Evolutionary conservation across 2,329 filamentous ascomycete species (phyloP).

Genomic region (Xylariaceae sp.): DNA sequence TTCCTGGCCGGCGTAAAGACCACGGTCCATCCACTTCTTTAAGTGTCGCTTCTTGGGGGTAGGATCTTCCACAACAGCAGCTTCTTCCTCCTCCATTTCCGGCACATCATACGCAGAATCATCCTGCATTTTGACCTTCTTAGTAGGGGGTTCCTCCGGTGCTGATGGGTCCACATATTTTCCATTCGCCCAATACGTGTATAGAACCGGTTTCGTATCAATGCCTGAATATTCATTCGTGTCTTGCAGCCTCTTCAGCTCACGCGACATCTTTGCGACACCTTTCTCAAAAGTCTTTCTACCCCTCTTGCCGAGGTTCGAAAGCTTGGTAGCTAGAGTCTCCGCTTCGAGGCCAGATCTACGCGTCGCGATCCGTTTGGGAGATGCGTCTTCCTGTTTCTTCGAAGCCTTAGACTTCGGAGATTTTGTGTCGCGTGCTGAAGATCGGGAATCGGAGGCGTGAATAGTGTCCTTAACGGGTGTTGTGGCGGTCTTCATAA

Average conservation of each 20-base stretch:
- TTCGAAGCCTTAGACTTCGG: slow-evolving; percentile 45
- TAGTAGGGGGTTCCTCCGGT: slow-evolving; percentile 23
- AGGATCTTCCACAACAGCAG: slow-evolving; percentile 46
- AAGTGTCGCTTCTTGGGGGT: slow-evolving; percentile 53
- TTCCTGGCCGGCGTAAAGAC: slow-evolving; percentile 86
- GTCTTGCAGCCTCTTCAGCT: slow-evolving; percentile 65
- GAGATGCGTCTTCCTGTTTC: slow-evolving; percentile 37
- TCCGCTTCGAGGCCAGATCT: slow-evolving; percentile 52
- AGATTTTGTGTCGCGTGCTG: slow-evolving; percentile 46
- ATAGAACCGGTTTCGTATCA: slow-evolving; percentile 62
- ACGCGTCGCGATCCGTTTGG: slow-evolving; percentile 54
- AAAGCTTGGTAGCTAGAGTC: slow-evolving; percentile 55
- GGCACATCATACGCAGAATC: slow-evolving; percentile 42
- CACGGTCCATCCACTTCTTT: slow-evolving; percentile 83
- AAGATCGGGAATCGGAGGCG: slow-evolving; percentile 55
- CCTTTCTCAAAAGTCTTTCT: slow-evolving; percentile 60
- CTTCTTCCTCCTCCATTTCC: slow-evolving; percentile 41
- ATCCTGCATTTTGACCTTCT: slow-evolving; percentile 26
- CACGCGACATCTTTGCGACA: slow-evolving; percentile 58
- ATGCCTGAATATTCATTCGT: slow-evolving; percentile 67
- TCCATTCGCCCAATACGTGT: slow-evolving; percentile 70
- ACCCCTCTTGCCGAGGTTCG: slow-evolving; percentile 66
- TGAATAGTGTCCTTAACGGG: slow-evolving; percentile 45
- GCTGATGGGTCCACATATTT: slow-evolving; percentile 60
- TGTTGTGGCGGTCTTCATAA: slow-evolving; percentile 31